phyloP scores from a whole-genome alignment of 441 rosid genomes.

The Sinapis alba region DNA sequence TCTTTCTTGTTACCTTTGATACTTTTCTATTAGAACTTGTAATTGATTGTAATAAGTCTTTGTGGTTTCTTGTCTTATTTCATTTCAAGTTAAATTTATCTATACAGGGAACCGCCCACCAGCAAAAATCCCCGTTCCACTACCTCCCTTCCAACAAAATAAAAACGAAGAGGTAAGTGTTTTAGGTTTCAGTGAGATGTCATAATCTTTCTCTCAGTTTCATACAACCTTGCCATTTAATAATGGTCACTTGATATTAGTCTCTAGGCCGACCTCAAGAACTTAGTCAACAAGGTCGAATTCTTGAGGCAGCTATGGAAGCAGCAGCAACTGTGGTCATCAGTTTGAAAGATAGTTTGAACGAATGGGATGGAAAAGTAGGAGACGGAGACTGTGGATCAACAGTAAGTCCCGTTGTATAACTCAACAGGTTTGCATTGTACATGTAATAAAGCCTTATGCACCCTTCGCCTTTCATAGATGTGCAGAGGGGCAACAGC shows the following conservation, averaged over 20 bases:
- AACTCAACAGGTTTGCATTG: conserved; percentile 10
- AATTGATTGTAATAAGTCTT: conserved; percentile 8
- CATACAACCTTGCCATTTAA: conserved; percentile 19
- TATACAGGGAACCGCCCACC: conserved; percentile 76
- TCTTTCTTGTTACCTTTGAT: conserved; percentile 13
- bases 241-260: conserved; percentile 43
- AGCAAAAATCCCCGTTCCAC: conserved; percentile 85
- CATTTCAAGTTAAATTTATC: conserved; percentile 1
- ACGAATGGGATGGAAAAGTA: conserved; percentile 96
- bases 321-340: conserved; percentile 80
- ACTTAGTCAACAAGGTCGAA: conserved; percentile 66
- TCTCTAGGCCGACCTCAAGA: conserved; percentile 64
- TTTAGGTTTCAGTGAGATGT: conserved; percentile 12
- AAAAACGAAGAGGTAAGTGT: conserved; percentile 68
- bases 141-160: conserved; percentile 57
- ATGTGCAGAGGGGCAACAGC: conserved; percentile 86
- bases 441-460: conserved; percentile 15
- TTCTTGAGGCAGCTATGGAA: conserved; percentile 83
- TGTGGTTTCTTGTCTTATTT: neutral
- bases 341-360: conserved; percentile 66
- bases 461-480: conserved; percentile 42
- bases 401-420: conserved; percentile 58
- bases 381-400: conserved; percentile 99
- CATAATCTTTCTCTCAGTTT: conserved; percentile 12
- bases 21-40: neutral